Percentiles rank a stretch among this genome's conserved stretches.
phyloP scores from a whole-genome alignment of 106 monocot species.

The Acorus gramineus region DNA sequence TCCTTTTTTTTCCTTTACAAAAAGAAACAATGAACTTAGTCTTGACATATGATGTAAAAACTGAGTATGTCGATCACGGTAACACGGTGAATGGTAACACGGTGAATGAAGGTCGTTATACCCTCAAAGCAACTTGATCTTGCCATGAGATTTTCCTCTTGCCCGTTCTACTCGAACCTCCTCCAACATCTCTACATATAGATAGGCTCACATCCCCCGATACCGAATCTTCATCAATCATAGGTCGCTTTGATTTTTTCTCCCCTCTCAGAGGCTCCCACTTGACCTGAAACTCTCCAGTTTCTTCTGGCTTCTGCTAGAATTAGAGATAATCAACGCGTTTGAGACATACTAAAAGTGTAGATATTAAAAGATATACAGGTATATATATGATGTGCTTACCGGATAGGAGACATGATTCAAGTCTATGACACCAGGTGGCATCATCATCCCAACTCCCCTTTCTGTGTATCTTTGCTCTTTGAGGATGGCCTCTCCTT shows the following conservation, averaged over 20 bases:
- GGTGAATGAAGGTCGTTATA: slow-evolving; percentile 7
- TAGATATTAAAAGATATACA: no score
- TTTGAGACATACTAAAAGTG: no score
- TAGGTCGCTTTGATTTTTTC: slow-evolving; percentile 9
- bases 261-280: slow-evolving; percentile 20
- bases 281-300: slow-evolving; percentile 11
- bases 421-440: slow-evolving; percentile 32
- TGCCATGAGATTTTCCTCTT: slow-evolving; percentile 85
- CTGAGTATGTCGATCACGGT: no score
- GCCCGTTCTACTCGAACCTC: slow-evolving; percentile 19
- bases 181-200: slow-evolving; percentile 36
- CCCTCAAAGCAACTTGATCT: slow-evolving; percentile 67
- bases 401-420: slow-evolving; percentile 54
- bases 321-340: not conserved
- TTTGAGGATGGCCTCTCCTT: not conserved
- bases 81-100: no score
- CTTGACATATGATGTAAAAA: no score
- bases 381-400: not conserved
- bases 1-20: no score
- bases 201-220: slow-evolving; percentile 26
- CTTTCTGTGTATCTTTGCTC: slow-evolving; percentile 18
- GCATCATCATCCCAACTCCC: slow-evolving; percentile 20
- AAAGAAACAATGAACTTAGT: no score
- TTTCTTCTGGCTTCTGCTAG: slow-evolving; percentile 45
- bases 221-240: slow-evolving; percentile 15